Evolutionary conservation across 2,329 filamentous ascomycete genomes (phyloP).

Genomic region (Pyrenophora seminiperda): DNA sequence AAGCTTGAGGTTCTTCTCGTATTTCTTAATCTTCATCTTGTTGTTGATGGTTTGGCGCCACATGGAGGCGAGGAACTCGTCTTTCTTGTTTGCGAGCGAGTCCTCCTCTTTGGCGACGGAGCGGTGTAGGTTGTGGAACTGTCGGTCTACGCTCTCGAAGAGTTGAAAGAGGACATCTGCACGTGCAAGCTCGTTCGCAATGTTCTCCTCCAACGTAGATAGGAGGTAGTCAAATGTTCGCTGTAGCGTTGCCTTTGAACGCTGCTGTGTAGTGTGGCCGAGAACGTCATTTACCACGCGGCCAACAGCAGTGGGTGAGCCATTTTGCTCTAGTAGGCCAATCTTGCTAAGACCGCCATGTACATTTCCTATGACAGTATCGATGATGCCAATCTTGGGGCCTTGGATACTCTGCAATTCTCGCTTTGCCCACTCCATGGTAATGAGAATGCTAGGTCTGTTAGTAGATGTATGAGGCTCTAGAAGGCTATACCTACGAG

Average conservation of each 20-base stretch:
- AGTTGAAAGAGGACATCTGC: constrained; percentile 80
- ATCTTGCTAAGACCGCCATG: constrained; percentile 74
- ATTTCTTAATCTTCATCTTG: constrained; percentile 78
- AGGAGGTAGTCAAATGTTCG: constrained; percentile 89
- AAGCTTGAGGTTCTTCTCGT: constrained; percentile 84
- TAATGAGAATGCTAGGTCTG: constrained; percentile 73
- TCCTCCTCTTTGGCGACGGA: constrained; percentile 83
- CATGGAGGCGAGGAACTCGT: constrained; percentile 79
- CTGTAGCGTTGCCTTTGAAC: constrained; percentile 78
- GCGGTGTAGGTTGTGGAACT: constrained; percentile 86
- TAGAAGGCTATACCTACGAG: constrained; percentile 57
- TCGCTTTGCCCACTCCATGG: constrained; percentile 94
- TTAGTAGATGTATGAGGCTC: constrained; percentile 12
- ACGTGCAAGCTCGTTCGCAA: constrained; percentile 81
- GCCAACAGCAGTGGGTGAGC: constrained; percentile 70
- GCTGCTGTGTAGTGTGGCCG: constrained; percentile 79
- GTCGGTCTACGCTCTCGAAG: constrained; percentile 89
- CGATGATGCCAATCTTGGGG: constrained; percentile 61
- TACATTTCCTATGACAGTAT: constrained; percentile 81
- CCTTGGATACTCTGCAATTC: constrained; percentile 66
- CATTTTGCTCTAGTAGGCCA: constrained; percentile 49
- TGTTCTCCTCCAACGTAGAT: constrained; percentile 83
- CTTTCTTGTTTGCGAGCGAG: constrained; percentile 78
- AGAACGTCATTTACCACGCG: constrained; percentile 73
- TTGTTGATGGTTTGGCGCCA: constrained; percentile 87